phyloP scores from a whole-genome alignment of 352 stramenopile genomes.

The Phytophthora constricta region DNA sequence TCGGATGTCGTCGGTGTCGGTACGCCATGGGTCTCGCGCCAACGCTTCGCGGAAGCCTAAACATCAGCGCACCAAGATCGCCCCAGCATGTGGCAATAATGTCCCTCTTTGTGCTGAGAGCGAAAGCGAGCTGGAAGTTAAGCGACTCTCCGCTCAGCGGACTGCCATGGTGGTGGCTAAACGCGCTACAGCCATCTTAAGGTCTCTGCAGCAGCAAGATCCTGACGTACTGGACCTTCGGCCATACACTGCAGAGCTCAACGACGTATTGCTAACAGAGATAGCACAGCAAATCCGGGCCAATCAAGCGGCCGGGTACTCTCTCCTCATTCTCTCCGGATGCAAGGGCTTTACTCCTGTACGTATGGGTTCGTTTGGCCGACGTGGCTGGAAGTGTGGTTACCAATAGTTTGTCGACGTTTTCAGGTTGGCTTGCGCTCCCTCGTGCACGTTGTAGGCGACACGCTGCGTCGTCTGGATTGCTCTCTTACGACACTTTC shows the following conservation, averaged over 20 bases:
- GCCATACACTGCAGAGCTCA: slow-evolving; percentile 48
- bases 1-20: slow-evolving; percentile 20
- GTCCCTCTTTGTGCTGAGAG: slow-evolving; percentile 33
- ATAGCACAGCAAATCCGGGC: slow-evolving; percentile 58
- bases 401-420: slow-evolving; percentile 2
- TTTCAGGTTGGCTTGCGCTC: slow-evolving; percentile 72
- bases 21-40: too few species aligned
- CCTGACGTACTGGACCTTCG: slow-evolving; percentile 67
- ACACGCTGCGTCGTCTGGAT: slow-evolving; percentile 53
- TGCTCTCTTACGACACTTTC: slow-evolving; percentile 58
- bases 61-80: slow-evolving; percentile 4
- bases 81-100: slow-evolving; percentile 44
- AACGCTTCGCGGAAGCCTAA: slow-evolving; percentile 19
- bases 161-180: slow-evolving; percentile 44
- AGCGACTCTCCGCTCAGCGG: slow-evolving; percentile 45
- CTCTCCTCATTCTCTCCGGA: slow-evolving; percentile 54
- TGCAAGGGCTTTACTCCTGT: slow-evolving; percentile 61
- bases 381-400: background rate
- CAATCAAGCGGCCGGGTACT: slow-evolving; percentile 53
- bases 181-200: slow-evolving; percentile 60
- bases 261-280: slow-evolving; percentile 67
- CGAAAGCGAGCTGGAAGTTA: slow-evolving; percentile 33
- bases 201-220: slow-evolving; percentile 44
- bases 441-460: slow-evolving; percentile 67
- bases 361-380: slow-evolving; percentile 9